Evolutionary conservation across 257 asterid genomes (phyloP), one percentile per base, ranked within the genome.

Genomic region (Echites panduratus): DNA sequence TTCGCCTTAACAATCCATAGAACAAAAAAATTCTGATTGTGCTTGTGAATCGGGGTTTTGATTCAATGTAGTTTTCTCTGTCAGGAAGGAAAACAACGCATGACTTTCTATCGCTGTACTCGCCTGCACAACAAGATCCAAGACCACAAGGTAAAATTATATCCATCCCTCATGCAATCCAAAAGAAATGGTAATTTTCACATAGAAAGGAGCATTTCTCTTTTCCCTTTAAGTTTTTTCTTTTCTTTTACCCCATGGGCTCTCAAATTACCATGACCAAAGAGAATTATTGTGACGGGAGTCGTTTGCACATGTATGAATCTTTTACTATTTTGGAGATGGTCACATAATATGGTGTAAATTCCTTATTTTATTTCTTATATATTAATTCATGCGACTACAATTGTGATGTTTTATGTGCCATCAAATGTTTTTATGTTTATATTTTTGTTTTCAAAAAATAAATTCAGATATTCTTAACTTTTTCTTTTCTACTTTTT

Each of bases 101-200:
- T 81, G 98, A 94, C 84, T 94, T 94, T 87, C 96, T 94, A 75
- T 91, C 98, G 62, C 95, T 89, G 44, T 89, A 85, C 78, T 81
- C 97, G 50, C 72, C 96, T 58, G 82, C 80, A 79, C 96, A 87
- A 54, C 97, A 89, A 86, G 97, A 94, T 89, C 95, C 97, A 72
- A 81, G 87, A 67, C 88, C 87, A n/a, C 96, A 83, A 80, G 87
- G 87, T 83, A 75, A 76, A 69, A 61, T 8, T 74, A 59, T 17
- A 10, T 32, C 56, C 63, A 57, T 65, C 63, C 62, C 62, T 58
- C 76, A 72, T 77, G 78, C 78, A 76, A 65, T 20, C 63, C 79
- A 35, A 73, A 16, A 19, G n/a, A 44, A 32, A 43, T 38, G 48
- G 41, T 58, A 29, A 29, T 41, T 52, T 10, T 27, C 11, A 43